Percentiles rank a stretch among this genome's conserved stretches.
Evolutionary conservation across 441 rosid species (phyloP).

Genomic region (Euphorbia neoarborescens): DNA sequence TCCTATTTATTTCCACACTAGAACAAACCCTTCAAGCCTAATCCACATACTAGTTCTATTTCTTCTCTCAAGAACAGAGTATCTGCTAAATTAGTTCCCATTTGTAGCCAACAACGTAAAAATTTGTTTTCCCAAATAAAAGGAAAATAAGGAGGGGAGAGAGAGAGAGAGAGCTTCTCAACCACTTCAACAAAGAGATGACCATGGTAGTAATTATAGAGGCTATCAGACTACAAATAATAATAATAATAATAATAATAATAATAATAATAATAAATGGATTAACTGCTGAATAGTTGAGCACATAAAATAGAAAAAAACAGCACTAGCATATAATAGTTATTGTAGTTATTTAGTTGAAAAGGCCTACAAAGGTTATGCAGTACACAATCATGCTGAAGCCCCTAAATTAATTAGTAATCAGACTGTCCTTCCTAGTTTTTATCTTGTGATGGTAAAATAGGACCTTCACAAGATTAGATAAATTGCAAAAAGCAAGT

Average conservation of each 20-base stretch:
- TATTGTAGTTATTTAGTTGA: background rate
- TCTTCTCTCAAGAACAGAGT: background rate
- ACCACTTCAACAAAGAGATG: background rate
- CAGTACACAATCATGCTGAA: background rate
- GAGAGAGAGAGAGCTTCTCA: background rate
- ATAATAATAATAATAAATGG: background rate
- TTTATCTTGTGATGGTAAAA: slow-evolving; percentile 13
- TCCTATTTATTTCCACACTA: too few relatives aligned
- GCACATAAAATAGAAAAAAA: background rate
- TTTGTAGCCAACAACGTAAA: background rate
- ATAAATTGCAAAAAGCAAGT: background rate
- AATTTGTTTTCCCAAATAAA: background rate
- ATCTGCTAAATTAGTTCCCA: background rate
- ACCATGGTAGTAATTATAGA: background rate
- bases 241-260: too few relatives aligned
- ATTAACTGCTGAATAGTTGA: slow-evolving; percentile 4
- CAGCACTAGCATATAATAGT: background rate
- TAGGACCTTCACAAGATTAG: slow-evolving; percentile 11
- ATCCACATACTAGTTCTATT: background rate
- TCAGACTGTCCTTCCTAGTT: background rate
- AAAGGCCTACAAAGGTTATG: slow-evolving; percentile 5
- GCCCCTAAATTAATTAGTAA: slow-evolving; percentile 6
- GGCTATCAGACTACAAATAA: background rate
- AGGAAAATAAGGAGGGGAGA: background rate
- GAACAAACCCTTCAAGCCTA: too few relatives aligned